Conservation (phyloP, 441 rosid species). For the Kokia cookei region DNA sequence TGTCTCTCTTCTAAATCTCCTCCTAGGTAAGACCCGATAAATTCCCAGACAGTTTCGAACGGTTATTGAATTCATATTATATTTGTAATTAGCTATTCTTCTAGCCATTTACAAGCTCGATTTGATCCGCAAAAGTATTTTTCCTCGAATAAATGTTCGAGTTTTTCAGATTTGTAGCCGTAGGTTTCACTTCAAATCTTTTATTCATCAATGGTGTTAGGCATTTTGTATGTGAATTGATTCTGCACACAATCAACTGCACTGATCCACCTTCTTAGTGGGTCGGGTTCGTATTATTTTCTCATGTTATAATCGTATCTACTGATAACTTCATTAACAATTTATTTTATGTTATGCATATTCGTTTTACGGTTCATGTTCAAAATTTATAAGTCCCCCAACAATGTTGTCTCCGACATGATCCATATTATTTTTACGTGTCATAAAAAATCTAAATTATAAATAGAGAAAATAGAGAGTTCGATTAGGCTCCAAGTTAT, state of each 20-base stretch:
- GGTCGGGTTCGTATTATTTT: neutral
- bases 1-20: constrained; percentile 72
- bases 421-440: too few relatives aligned
- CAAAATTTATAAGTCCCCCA: too few relatives aligned
- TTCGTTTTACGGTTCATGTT: too few relatives aligned
- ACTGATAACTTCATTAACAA: too few relatives aligned
- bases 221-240: too few relatives aligned
- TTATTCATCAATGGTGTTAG: neutral
- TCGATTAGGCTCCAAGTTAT: too few relatives aligned
- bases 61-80: constrained; percentile 7
- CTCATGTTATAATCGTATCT: too few relatives aligned
- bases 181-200: neutral
- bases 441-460: too few relatives aligned
- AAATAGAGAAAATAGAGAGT: too few relatives aligned
- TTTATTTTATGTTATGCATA: too few relatives aligned
- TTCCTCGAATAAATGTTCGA: constrained; percentile 24
- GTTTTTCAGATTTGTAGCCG: constrained; percentile 1
- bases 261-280: neutral
- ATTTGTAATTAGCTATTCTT: constrained; percentile 35
- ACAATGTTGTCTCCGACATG: too few relatives aligned
- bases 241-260: too few relatives aligned
- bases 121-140: constrained; percentile 13
- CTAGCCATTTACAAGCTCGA: constrained; percentile 19
- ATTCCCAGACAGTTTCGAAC: constrained; percentile 11
- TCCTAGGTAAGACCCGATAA: constrained; percentile 31